Evolutionary conservation across 306 rosid genomes (phyloP).

Genomic region (Cicer chorassanicum): DNA sequence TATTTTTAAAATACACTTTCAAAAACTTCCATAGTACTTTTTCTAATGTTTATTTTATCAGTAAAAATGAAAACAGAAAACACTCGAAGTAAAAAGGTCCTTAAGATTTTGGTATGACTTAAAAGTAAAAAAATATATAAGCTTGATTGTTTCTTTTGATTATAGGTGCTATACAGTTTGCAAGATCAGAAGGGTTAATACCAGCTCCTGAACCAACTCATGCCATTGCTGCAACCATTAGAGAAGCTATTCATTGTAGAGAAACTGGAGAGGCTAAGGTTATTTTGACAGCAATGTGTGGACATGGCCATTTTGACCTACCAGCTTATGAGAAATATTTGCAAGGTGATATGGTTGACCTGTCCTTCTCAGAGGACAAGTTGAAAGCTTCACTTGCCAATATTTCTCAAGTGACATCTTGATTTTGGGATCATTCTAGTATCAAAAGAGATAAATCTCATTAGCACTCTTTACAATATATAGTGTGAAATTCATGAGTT

Average conservation of each 20-base stretch:
- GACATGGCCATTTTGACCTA: slow-evolving; percentile 93
- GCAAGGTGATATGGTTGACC: slow-evolving; percentile 86
- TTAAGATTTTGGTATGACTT: neutral
- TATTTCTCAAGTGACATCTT: slow-evolving; percentile 58
- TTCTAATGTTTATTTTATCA: too few species aligned
- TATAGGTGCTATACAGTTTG: slow-evolving; percentile 88
- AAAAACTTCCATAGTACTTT: too few species aligned
- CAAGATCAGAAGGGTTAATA: slow-evolving; percentile 87
- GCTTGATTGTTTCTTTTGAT: slow-evolving; percentile 24
- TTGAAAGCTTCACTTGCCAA: slow-evolving; percentile 61
- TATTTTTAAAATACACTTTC: too few species aligned
- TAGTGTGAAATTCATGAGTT: neutral
- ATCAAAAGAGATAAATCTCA: neutral
- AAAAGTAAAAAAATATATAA: slow-evolving; percentile 7
- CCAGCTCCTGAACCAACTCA: slow-evolving; percentile 98
- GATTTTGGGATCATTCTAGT: slow-evolving; percentile 35
- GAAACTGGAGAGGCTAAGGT: slow-evolving; percentile 87
- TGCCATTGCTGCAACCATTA: slow-evolving; percentile 88
- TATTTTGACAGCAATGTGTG: slow-evolving; percentile 94
- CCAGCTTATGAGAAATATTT: slow-evolving; percentile 83
- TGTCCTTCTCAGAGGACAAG: slow-evolving; percentile 74
- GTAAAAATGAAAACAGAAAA: too few species aligned
- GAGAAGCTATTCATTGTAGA: slow-evolving; percentile 80
- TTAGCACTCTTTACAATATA: neutral
- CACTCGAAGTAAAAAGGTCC: too few species aligned